These are phyloP conservation scores for Tolypocladium tropicale DNA, from an alignment of 2,329 filamentous ascomycete genomes.

Conservation along the genomic window DNA sequence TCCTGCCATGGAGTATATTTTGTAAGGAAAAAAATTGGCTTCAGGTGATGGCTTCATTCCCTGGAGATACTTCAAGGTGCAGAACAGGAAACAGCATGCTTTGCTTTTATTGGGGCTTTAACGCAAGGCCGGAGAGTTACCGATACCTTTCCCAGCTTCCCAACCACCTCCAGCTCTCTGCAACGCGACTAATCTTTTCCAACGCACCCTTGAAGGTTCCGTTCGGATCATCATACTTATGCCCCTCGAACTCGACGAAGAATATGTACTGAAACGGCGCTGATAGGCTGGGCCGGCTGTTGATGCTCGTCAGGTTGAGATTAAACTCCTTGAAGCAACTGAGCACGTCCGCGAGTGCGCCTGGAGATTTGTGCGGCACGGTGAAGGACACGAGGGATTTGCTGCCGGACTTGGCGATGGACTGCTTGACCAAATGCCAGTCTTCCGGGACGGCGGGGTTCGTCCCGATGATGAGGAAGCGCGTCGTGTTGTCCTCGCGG, in stretches of 20 bases:
- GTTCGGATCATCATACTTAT: constrained; percentile 37
- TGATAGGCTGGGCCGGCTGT: constrained; percentile 67
- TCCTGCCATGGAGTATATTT: too few species aligned
- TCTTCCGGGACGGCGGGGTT: constrained; percentile 15
- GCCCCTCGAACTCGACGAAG: constrained; percentile 79
- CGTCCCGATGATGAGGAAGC: constrained; percentile 59
- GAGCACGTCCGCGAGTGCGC: constrained; percentile 73
- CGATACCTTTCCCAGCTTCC: constrained; percentile 51
- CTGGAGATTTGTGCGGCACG: constrained; percentile 64
- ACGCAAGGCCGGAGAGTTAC: constrained; percentile 7
- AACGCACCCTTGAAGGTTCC: constrained; percentile 52
- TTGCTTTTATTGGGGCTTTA: not conserved
- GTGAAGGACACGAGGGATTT: constrained; percentile 81
- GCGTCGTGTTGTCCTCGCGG: constrained; percentile 62
- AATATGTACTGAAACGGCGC: constrained; percentile 86
- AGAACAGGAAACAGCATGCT: not conserved
- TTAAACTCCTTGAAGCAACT: constrained; percentile 63
- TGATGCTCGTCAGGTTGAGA: constrained; percentile 85
- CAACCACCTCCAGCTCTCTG: constrained; percentile 56
- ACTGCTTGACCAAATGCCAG: constrained; percentile 14
- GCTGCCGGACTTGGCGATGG: constrained; percentile 19
- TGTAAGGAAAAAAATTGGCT: too few species aligned
- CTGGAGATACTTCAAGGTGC: not conserved
- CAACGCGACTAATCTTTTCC: constrained; percentile 43
- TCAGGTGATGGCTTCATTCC: too few species aligned